These are phyloP conservation scores for Peronospora belbahrii DNA, from an alignment of 352 stramenopile genomes.

Conservation along the genomic window DNA sequence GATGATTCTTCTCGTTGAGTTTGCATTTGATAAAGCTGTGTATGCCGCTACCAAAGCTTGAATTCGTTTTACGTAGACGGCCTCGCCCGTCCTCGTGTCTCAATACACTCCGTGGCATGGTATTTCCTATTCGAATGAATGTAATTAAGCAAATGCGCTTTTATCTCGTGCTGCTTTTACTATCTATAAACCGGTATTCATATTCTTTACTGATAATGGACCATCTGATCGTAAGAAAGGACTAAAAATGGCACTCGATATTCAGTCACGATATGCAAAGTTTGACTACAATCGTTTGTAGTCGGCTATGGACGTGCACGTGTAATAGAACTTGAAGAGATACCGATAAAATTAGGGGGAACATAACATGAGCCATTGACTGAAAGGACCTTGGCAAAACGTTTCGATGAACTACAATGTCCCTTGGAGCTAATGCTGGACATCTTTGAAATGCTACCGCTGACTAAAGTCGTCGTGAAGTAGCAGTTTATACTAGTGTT, in stretches of 20 bases:
- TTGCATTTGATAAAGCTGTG: no score
- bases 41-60: no score
- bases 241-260: conserved; percentile 16
- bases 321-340: conserved; percentile 17
- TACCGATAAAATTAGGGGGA: conserved; percentile 26
- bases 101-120: no score
- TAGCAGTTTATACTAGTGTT: no score
- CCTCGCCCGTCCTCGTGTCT: no score
- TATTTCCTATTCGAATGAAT: conserved; percentile 29
- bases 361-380: conserved; percentile 22
- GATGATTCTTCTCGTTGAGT: no score
- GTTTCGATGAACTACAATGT: conserved; percentile 36
- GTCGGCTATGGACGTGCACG: conserved; percentile 33
- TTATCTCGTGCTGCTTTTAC: conserved; percentile 29
- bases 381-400: conserved; percentile 17
- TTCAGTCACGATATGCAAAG: conserved; percentile 19
- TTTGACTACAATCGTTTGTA: conserved; percentile 23
- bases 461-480: no score
- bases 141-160: conserved; percentile 25
- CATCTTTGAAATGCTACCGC: conserved; percentile 12
- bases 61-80: no score
- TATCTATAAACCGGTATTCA: conserved; percentile 26
- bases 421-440: conserved; percentile 28
- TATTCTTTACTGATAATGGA: conserved; percentile 44
- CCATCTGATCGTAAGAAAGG: conserved; percentile 31